These are phyloP conservation scores for Populus euphratica DNA, from an alignment of 345 rosid genomes.

Conservation along the genomic window DNA sequence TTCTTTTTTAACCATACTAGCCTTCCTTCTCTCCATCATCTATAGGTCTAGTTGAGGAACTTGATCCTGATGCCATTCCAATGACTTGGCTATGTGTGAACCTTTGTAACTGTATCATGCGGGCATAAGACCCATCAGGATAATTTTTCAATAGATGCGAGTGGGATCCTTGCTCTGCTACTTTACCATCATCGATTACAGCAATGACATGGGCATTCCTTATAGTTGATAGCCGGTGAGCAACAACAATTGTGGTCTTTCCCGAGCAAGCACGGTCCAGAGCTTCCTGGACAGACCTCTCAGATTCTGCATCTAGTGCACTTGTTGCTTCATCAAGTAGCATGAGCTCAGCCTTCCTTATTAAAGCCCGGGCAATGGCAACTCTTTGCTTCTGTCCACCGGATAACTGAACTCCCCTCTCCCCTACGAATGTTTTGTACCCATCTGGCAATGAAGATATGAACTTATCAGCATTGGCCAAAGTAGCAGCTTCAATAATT, in stretches of 20 bases:
- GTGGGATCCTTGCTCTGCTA: constrained; percentile 92
- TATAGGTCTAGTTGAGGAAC: constrained; percentile 57
- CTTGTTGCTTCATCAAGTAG: constrained; percentile 97
- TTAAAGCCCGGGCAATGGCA: constrained; percentile 76
- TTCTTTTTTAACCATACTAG: not conserved
- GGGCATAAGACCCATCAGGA: constrained; percentile 81
- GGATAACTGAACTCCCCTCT: constrained; percentile 86
- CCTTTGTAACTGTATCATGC: constrained; percentile 96
- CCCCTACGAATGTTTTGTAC: constrained; percentile 80
- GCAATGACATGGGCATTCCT: constrained; percentile 86
- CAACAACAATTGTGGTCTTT: constrained; percentile 83
- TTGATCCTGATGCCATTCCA: constrained; percentile 80
- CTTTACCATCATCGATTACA: constrained; percentile 90
- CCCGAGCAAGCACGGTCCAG: constrained; percentile 89
- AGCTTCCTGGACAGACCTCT: constrained; percentile 91
- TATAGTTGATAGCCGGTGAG: constrained; percentile 82
- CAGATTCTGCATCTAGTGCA: constrained; percentile 88
- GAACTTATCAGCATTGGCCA: constrained; percentile 89
- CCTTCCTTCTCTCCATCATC: constrained; percentile 60
- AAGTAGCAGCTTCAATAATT: constrained; percentile 85
- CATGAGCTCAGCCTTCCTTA: constrained; percentile 83
- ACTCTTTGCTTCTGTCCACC: constrained; percentile 98
- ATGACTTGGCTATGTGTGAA: constrained; percentile 81
- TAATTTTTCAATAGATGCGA: constrained; percentile 70
- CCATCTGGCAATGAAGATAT: constrained; percentile 75